Evolutionary conservation across 805 yeast genomes (phyloP), one percentile per base, ranked within the genome.

Genomic region (Cephaloascus fragrans): DNA sequence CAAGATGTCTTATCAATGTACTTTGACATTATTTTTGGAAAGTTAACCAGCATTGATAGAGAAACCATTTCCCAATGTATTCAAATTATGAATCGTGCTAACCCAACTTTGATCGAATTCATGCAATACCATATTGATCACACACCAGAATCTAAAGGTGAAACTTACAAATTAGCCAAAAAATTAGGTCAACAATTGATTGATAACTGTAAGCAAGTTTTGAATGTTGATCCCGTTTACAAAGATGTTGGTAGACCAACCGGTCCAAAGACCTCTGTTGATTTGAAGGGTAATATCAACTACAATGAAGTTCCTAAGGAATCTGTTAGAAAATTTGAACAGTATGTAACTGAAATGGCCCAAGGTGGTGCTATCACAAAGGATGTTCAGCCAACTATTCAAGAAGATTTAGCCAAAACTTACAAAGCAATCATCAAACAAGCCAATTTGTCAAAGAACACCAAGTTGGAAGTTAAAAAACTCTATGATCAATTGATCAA

Each of bases 51-150:
- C 43, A 83, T 93, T 48, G 97, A 93, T 62, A 80, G 98, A 61
- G 96, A 93, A 68, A 88, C 94, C 46, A 95, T 93, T 45, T 77
- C 90, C 47, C 96, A 88, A 59, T 95, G 98, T 63, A 89, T 93
- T 55, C 85, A 87, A 61, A 86, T 93, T 60, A 89, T 93, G 97
- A 93, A 93, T 76, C 80, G 97, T 63, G 82, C 97, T 34, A 88
- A 85, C 62, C 96, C 94, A 43, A 79, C 94, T 35, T 73, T 93
- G 56, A 84, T 93, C 53, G 90, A 89, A 56, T 88, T 90, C 61
- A 93, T 93, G 97, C 96, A 93, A 64, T 93, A 90, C 64, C 75
- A 60, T 19, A 80, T 83, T 58, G 93, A 83, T 59, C 87, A 81
- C 54, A 78, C 82, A 41, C 89, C 97, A 36, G 81, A 74, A 47